Evolutionary conservation across 2,329 filamentous ascomycete genomes (phyloP), one percentile per base, ranked within the genome.

Genomic region (Acarospora socialis): DNA sequence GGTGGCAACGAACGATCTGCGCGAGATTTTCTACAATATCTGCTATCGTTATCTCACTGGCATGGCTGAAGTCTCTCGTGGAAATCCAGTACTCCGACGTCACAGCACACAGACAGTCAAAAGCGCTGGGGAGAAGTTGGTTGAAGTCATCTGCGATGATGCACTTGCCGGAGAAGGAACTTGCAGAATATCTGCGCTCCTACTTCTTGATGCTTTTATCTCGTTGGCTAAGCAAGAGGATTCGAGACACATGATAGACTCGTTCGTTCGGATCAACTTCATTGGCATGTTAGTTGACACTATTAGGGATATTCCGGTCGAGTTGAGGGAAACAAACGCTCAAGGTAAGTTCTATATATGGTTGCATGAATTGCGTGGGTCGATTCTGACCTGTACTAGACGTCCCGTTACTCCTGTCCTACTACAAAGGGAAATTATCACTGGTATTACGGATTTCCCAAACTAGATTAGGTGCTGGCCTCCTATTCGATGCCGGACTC

Each of bases 61-160:
- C 25, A 77, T 86, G 44, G 59, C 57, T 29, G 52, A 63, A 47
- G 56, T 69, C 6, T 31, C 26, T 9, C n/a, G n/a, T n/a, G 29
- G 28, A 9, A 21, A 21, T 10, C 17, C 36, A 9, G 24, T 34
- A 8, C 48, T 59, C 32, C 56, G 54, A 15, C 55, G 56, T 28
- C 67, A 74, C 38, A 72, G 59, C 28, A 65, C 73, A 23, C 69
- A 81, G 50, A 77, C 80, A 1, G 68, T 92, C 43, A 83, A 81
- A 52, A 73, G 77, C 4, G 75, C 83, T 26, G 86, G 90, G 22
- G 80, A 83, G 46, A 70, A 80, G 33, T 64, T 95, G 22, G 69
- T 95, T 38, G 83, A 87, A 45, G 74, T 83, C 16, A 66, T 94
- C 25, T 94, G 86, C 50, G 90, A 98, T 48, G 90, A 98, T 58